phyloP scores from a whole-genome alignment of 371 early-diverging fungal genomes.

The Zopfochytrium polystomum region DNA sequence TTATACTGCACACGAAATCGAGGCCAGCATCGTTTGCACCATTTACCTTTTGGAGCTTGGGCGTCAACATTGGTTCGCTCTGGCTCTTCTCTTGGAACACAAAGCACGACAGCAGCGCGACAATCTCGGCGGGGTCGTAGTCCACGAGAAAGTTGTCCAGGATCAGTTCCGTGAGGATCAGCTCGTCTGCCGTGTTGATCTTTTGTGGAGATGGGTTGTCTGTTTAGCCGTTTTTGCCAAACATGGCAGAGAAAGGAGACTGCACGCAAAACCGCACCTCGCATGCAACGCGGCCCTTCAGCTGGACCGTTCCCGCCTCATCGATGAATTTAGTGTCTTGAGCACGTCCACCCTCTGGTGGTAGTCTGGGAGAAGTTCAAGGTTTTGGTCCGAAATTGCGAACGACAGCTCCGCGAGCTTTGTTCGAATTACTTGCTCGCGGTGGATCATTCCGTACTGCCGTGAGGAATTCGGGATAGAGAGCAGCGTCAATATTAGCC shows the following conservation, averaged over 20 bases:
- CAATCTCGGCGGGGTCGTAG: conserved; percentile 89
- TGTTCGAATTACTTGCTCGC: conserved; percentile 59
- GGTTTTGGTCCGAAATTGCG: conserved; percentile 83
- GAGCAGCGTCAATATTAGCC: neutral
- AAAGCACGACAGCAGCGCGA: conserved; percentile 93
- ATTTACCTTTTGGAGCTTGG: conserved; percentile 50
- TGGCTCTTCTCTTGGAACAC: conserved; percentile 87
- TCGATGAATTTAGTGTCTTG: conserved; percentile 74
- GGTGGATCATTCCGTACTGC: conserved; percentile 68
- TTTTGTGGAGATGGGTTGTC: conserved; percentile 7
- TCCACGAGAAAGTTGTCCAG: conserved; percentile 92
- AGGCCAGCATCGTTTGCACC: neutral
- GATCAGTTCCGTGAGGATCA: conserved; percentile 96
- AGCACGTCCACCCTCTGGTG: conserved; percentile 83
- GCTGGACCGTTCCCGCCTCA: conserved; percentile 77
- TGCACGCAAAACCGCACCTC: conserved; percentile 59
- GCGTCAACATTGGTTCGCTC: conserved; percentile 62
- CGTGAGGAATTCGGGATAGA: neutral
- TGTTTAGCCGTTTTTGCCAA: neutral
- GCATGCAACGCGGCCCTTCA: conserved; percentile 99
- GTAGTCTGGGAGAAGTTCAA: conserved; percentile 90
- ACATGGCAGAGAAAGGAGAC: neutral
- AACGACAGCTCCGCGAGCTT: conserved; percentile 72
- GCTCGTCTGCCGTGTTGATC: conserved; percentile 93
- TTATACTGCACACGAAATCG: neutral